phyloP scores from a whole-genome alignment of 2,329 filamentous ascomycete genomes.

The Tolypocladium guangdongense region DNA sequence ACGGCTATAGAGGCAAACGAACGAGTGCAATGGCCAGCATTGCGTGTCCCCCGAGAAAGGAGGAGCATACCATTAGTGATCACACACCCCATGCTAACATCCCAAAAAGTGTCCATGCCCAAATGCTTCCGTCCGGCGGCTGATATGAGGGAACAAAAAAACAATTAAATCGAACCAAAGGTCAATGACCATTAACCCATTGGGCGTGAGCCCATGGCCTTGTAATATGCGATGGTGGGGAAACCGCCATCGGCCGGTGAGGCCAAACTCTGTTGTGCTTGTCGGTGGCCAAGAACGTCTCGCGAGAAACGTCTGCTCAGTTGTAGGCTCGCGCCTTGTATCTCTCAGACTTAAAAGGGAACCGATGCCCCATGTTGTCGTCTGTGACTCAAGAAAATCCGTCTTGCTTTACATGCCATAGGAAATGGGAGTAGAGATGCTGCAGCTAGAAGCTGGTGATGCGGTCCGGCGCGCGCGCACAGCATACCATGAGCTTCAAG shows the following conservation, averaged over 20 bases:
- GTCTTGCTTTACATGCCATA: neutral
- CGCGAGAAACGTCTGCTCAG: neutral
- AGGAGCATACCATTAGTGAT: neutral
- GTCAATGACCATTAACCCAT: neutral
- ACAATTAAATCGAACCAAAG: neutral
- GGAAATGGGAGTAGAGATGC: neutral
- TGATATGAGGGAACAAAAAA: neutral
- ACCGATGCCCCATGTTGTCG: neutral
- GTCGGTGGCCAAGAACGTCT: neutral
- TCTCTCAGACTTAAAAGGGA: neutral
- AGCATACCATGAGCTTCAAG: slow-evolving; percentile 83
- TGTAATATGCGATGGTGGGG: neutral
- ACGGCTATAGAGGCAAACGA: neutral
- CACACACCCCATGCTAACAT: no score
- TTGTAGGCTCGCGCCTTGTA: neutral
- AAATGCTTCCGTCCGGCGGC: slow-evolving; percentile 1
- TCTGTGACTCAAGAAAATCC: neutral
- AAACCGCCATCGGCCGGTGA: neutral
- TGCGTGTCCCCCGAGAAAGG: neutral
- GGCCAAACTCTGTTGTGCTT: neutral
- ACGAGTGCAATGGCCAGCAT: neutral
- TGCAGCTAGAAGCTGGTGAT: slow-evolving; percentile 33
- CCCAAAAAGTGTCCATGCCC: neutral
- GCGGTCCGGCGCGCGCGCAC: slow-evolving; percentile 68
- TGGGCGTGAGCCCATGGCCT: neutral